phyloP scores from a whole-genome alignment of 2,329 filamentous ascomycete genomes.

The Exophiala aquamarina region DNA sequence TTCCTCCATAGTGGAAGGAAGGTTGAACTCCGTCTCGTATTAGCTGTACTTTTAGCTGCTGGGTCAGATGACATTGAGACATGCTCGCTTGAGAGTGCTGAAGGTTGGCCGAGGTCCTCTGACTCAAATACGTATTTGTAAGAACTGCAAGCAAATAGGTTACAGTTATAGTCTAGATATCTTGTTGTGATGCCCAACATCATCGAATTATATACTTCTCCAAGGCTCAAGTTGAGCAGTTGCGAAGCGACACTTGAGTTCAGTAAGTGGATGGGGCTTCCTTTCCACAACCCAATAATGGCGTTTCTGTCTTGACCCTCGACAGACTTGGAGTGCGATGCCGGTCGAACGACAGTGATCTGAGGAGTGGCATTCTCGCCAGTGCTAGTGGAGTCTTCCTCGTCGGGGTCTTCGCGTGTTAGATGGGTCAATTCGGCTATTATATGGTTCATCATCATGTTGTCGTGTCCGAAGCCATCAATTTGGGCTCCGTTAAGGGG shows the following conservation, averaged over 20 bases:
- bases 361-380: not conserved
- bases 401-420: too few species aligned
- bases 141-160: constrained; percentile 17
- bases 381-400: not conserved
- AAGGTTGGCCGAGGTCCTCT: not conserved
- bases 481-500: too few species aligned
- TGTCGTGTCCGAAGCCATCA: too few species aligned
- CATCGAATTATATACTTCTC: constrained; percentile 18
- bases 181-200: constrained; percentile 19
- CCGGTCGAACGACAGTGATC: not conserved
- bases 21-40: too few species aligned
- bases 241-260: constrained; percentile 16
- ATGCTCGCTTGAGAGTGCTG: constrained; percentile 2
- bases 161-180: constrained; percentile 18
- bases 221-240: constrained; percentile 14
- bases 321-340: not conserved
- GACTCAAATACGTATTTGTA: constrained; percentile 17
- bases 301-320: not conserved
- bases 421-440: too few species aligned
- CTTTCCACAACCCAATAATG: constrained; percentile 9
- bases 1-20: too few species aligned
- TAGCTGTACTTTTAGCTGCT: too few species aligned
- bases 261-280: constrained; percentile 17
- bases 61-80: too few species aligned
- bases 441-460: too few species aligned